These are phyloP conservation scores for Amaranthus palmeri DNA, from an alignment of 148 eudicot species.

Conservation along the genomic window DNA sequence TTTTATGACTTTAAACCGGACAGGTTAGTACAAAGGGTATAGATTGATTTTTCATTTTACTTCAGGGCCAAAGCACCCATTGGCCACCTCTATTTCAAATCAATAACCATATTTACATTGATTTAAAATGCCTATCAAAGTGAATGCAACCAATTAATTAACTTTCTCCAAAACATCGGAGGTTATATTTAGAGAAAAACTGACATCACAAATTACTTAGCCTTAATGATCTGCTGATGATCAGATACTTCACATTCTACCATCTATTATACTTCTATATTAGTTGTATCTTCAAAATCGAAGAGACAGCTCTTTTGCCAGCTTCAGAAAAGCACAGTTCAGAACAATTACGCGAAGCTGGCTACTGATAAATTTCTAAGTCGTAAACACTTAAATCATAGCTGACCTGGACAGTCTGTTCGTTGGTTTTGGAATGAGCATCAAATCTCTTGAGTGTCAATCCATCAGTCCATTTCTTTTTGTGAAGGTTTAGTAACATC, in stretches of 20 bases:
- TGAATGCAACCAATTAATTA: not conserved
- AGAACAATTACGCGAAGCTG: not conserved
- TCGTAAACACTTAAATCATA: not conserved
- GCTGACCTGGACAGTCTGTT: slow-evolving; percentile 91
- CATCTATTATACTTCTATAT: not conserved
- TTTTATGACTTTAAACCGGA: too few relatives aligned
- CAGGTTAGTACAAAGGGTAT: too few relatives aligned
- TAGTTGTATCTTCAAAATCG: too few relatives aligned
- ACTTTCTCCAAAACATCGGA: not conserved
- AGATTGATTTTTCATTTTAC: too few relatives aligned
- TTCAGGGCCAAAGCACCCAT: too few relatives aligned
- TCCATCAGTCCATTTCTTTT: slow-evolving; percentile 99
- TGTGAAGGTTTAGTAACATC: slow-evolving; percentile 93
- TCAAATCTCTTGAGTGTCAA: slow-evolving; percentile 89
- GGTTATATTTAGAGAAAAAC: too few relatives aligned
- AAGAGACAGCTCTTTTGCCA: too few relatives aligned
- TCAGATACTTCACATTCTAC: not conserved
- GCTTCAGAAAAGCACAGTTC: too few relatives aligned
- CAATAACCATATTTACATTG: too few relatives aligned
- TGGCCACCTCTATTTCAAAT: too few relatives aligned
- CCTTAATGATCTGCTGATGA: not conserved
- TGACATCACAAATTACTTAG: not conserved
- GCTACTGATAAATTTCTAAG: not conserved
- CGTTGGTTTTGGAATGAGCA: slow-evolving; percentile 88
- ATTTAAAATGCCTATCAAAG: too few relatives aligned